Conservation (phyloP, 306 rosid genomes). For the Cyclanthera cordifolia region DNA sequence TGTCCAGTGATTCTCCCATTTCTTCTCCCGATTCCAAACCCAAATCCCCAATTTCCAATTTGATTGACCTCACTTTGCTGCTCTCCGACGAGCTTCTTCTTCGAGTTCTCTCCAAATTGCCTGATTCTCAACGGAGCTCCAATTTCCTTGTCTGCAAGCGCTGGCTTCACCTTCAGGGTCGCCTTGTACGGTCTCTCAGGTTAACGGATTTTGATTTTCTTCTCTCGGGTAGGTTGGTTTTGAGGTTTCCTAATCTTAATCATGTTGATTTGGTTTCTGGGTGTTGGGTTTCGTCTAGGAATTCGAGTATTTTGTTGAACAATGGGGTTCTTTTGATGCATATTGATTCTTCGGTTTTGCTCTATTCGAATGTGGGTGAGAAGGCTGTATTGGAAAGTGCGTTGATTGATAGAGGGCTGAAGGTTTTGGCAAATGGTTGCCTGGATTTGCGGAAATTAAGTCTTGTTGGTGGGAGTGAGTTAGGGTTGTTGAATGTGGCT, state of each 20-base stretch:
- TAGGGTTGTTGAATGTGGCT: constrained; percentile 52
- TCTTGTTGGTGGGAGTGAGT: constrained; percentile 55
- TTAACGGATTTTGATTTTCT: constrained; percentile 64
- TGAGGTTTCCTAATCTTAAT: constrained; percentile 63
- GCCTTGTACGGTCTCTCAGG: constrained; percentile 43
- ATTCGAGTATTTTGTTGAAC: constrained; percentile 44
- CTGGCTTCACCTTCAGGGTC: constrained; percentile 75
- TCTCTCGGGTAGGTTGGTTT: constrained; percentile 59
- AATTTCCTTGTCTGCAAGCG: constrained; percentile 79
- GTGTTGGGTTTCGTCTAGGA: constrained; percentile 31
- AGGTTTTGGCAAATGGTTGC: constrained; percentile 37
- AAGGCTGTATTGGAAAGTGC: constrained; percentile 30
- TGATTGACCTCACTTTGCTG: constrained; percentile 17
- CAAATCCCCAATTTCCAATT: not conserved
- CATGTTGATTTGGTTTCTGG: constrained; percentile 48
- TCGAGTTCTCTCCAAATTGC: constrained; percentile 42
- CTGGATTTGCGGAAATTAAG: constrained; percentile 47
- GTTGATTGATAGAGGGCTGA: constrained; percentile 54
- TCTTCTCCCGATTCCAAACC: constrained; percentile 14
- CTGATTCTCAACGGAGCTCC: constrained; percentile 31
- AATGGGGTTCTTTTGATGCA: constrained; percentile 34
- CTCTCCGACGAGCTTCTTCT: constrained; percentile 63
- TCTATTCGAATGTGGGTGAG: constrained; percentile 33
- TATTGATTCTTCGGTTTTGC: constrained; percentile 33
- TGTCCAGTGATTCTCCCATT: constrained; percentile 16